Evolutionary conservation across 2,329 filamentous ascomycete species (phyloP), one percentile per base, ranked within the genome.

Genomic region (Diplodia mutila): DNA sequence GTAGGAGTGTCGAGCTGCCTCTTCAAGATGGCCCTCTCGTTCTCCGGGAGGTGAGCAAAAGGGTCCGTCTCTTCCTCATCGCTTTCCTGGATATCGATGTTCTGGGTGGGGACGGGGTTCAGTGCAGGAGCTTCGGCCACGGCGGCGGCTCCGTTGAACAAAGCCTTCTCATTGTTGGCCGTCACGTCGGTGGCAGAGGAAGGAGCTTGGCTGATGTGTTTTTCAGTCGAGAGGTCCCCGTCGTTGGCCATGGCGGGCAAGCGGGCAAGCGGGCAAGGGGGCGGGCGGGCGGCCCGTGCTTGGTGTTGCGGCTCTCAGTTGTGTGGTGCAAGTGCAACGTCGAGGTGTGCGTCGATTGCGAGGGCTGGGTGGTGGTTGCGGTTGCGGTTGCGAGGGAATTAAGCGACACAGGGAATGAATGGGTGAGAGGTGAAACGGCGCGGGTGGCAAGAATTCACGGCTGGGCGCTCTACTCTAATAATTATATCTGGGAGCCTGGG

Each of bases 21-120:
- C 76, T 85, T 88, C 69, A 95, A 80, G 65, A 94, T 86, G 23
- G 85, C 82, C 65, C 85, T 88, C 78, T 94, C 90, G 68, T 89
- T 75, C 9, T 85, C 78, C 1, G 90, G 86, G 3, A 94, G 82
- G 75, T 92, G 87, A 29, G 81, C 81, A 74, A 87, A 89, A 3
- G 86, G 81, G 72, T 88, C 85, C 64, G 86, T 82, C 3, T 81
- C 74, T 49, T 83, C 81, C 21, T 80, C 76, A 12, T 75, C 66
- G 18, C 74, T 74, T 51, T 79, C 75, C 55, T 79, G 74, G 34
- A 73, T 70, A 21, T 63, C 18, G 14, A 73, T 69, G 46, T 72
- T 7, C 5, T 51, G 18, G n/a, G 65, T n/a, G 46, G 52, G 32
- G 12, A 59, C 39, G 4, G 34, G 49, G 8, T 66, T 53, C 25